These are phyloP conservation scores for Alternaria sp. DNA, from an alignment of 2,329 filamentous ascomycete species.

Conservation along the genomic window DNA sequence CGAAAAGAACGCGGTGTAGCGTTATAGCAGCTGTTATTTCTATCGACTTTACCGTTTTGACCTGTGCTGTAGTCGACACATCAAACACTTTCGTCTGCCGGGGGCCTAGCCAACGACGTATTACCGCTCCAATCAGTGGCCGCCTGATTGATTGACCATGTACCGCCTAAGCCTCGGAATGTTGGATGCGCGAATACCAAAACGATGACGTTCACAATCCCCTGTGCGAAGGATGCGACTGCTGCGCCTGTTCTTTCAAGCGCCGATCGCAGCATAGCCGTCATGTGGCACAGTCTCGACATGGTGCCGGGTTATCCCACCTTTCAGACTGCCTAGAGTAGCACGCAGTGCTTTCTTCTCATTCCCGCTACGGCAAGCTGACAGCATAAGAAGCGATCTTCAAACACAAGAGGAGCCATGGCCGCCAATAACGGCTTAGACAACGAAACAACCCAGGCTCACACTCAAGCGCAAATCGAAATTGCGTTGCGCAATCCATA, in stretches of 20 bases:
- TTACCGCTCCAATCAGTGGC: background rate
- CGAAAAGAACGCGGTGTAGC: too few species aligned
- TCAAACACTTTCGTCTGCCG: background rate
- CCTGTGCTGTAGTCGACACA: too few species aligned
- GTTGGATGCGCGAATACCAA: background rate
- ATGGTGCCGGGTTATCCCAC: background rate
- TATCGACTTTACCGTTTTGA: too few species aligned
- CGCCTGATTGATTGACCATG: background rate
- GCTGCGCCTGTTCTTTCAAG: background rate
- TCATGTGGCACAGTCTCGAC: background rate
- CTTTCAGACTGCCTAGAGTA: background rate
- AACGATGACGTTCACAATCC: background rate
- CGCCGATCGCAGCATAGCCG: background rate
- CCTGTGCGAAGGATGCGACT: background rate
- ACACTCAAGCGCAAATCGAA: background rate
- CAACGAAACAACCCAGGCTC: accelerated
- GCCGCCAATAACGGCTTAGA: background rate
- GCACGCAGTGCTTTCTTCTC: background rate
- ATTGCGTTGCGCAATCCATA: background rate
- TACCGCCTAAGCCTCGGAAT: background rate
- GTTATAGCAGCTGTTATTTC: too few species aligned
- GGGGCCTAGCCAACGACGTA: background rate
- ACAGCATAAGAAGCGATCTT: background rate
- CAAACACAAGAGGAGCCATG: background rate
- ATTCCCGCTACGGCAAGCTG: background rate